Conservation (phyloP, 345 rosid genomes). For the Eucalyptus tenuipes region DNA sequence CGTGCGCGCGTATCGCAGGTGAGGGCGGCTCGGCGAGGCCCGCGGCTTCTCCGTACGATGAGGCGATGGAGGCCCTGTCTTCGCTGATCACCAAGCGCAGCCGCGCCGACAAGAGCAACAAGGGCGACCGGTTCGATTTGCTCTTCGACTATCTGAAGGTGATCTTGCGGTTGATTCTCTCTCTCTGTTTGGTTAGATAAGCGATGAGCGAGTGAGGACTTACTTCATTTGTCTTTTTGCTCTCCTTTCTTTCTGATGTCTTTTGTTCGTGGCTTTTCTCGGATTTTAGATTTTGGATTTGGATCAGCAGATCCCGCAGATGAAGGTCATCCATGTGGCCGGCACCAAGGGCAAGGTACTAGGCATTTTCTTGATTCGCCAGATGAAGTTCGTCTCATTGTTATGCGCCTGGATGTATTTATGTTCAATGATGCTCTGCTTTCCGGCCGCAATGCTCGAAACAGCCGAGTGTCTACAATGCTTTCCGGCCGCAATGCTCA, state of each 20-base stretch:
- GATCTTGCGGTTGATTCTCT: not conserved
- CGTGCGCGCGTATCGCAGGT: not conserved
- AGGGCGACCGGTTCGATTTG: conserved; percentile 60
- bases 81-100: conserved; percentile 71
- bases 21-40: conserved; percentile 11
- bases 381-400: not conserved
- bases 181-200: not conserved
- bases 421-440: not conserved
- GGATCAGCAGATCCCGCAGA: conserved; percentile 52
- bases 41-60: conserved; percentile 26
- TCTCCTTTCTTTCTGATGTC: not conserved
- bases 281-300: conserved; percentile 59
- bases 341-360: conserved; percentile 96
- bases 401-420: not conserved
- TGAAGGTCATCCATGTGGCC: conserved; percentile 91
- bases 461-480: not conserved
- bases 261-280: not conserved
- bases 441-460: not conserved
- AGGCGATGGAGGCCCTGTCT: conserved; percentile 70
- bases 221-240: not conserved
- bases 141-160: conserved; percentile 78
- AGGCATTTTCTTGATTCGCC: not conserved
- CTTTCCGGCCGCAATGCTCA: not conserved
- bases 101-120: conserved; percentile 58
- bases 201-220: not conserved